Conservation (phyloP, 2,329 filamentous ascomycete species). For the Graphilbum ipis-grandicollis region DNA sequence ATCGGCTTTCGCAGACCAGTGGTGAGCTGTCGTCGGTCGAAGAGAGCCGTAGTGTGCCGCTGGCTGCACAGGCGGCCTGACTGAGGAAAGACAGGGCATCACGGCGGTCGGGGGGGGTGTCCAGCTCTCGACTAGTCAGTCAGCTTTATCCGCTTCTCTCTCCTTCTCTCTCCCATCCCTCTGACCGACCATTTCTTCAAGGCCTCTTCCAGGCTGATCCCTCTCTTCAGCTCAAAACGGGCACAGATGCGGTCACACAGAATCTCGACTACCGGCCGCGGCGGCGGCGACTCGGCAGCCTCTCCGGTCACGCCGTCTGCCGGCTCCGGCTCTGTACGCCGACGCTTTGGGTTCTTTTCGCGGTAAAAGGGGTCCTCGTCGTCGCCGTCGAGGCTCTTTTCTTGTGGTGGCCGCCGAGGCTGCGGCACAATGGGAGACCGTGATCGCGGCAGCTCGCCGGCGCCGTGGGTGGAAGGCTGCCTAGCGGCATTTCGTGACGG, state of each 20-base stretch:
- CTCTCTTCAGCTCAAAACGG: too few species aligned
- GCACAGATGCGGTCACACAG: too few species aligned
- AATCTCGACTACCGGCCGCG: too few species aligned
- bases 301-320: background rate
- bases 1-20: conserved; percentile 4
- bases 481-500: conserved; percentile 3
- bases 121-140: too few species aligned
- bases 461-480: background rate
- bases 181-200: too few species aligned
- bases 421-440: conserved; percentile 1
- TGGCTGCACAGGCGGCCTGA: conserved; percentile 3
- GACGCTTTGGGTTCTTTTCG: conserved; percentile 6
- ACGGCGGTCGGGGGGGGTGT: background rate
- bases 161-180: too few species aligned
- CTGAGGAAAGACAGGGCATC: conserved; percentile 2
- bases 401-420: too few species aligned
- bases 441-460: background rate
- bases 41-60: conserved; percentile 1
- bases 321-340: conserved; percentile 4
- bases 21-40: conserved; percentile 2
- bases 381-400: too few species aligned
- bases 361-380: conserved; percentile 4
- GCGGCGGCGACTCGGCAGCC: background rate
- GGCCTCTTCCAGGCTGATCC: too few species aligned
- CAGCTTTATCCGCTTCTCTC: too few species aligned